These are phyloP conservation scores for Chenopodium quinoa DNA, from an alignment of 148 eudicot species.

Conservation along the genomic window DNA sequence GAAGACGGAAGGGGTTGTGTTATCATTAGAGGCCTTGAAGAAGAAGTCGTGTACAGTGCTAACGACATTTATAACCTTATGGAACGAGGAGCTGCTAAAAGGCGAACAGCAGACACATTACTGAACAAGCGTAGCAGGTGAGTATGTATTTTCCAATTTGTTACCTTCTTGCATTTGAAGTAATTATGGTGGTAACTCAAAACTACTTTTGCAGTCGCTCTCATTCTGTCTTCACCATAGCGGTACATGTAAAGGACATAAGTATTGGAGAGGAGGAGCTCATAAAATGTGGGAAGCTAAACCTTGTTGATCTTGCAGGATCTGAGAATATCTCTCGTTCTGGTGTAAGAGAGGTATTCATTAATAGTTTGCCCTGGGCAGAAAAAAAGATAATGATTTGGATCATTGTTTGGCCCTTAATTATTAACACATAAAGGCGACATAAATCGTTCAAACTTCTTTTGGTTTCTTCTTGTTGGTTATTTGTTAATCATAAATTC, in stretches of 20 bases:
- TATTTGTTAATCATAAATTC: not conserved
- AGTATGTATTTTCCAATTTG: not conserved
- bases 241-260: slow-evolving; percentile 68
- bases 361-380: not conserved
- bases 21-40: slow-evolving; percentile 80
- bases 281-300: slow-evolving; percentile 86
- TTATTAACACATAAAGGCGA: no score
- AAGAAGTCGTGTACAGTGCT: slow-evolving; percentile 86
- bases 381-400: not conserved
- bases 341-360: slow-evolving; percentile 69
- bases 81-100: slow-evolving; percentile 81
- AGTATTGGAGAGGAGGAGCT: slow-evolving; percentile 71
- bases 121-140: slow-evolving; percentile 86
- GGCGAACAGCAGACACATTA: slow-evolving; percentile 78
- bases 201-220: slow-evolving; percentile 63
- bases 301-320: slow-evolving; percentile 95
- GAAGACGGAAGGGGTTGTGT: slow-evolving; percentile 90
- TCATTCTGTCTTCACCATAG: slow-evolving; percentile 80
- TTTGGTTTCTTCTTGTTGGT: not conserved
- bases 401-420: not conserved
- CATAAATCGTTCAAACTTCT: not conserved
- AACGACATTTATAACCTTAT: slow-evolving; percentile 75
- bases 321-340: slow-evolving; percentile 86
- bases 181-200: not conserved
- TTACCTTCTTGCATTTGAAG: not conserved